Base-by-base conservation (phyloP, 2,329 filamentous ascomycete species). In the Bipolaris gigantea region DNA sequence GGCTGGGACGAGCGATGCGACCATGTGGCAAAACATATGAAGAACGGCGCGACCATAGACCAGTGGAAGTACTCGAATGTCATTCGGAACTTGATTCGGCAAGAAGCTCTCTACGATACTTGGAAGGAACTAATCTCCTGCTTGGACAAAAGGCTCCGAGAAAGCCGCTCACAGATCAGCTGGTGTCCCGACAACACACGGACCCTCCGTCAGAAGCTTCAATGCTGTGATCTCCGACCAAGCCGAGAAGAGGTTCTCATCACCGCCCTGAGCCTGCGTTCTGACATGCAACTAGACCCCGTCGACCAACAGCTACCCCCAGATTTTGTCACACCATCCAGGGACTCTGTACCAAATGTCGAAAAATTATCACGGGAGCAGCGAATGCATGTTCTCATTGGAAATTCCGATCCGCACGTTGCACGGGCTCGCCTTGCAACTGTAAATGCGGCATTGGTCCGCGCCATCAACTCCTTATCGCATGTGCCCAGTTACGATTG, bases 61-160 rank as follows among this genome's bases (percentile, higher is more conserved):
- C 64, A 72, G 19, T 75, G 72, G 72, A 73, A 73, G 47, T 74
- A 75, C 52, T 72, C 71, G 15, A 74, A 72, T 32, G 71, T 73
- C 13, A 72, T 75, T 39, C 66, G 71, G 11, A 75, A 75, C 33
- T 52, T 75, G 13, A 71, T 74, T 25, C 65, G 72, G 47, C 72
- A 74, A 52, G 70, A 73, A 50, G 67, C 69, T 4, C 55, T 71
- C 32, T 70, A 72, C 45, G 71, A 73, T 48, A 70, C 67, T 1
- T 74, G 72, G 72, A 74, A 74, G 53, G 69, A 72, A 32, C 58
- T 74, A n/a, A 59, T 73, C 40, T 58, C 57, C 11, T 69, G 62
- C 39, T 38, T 73, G 30, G 67, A 73, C 38, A 67, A 71, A 41
- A 61, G 69, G 13, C 48, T 73, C n/a, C 59, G 64, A 41, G 69